These are phyloP conservation scores for Phaeoacremonium minimum DNA, from an alignment of 2,329 filamentous ascomycete genomes.

Conservation along the genomic window DNA sequence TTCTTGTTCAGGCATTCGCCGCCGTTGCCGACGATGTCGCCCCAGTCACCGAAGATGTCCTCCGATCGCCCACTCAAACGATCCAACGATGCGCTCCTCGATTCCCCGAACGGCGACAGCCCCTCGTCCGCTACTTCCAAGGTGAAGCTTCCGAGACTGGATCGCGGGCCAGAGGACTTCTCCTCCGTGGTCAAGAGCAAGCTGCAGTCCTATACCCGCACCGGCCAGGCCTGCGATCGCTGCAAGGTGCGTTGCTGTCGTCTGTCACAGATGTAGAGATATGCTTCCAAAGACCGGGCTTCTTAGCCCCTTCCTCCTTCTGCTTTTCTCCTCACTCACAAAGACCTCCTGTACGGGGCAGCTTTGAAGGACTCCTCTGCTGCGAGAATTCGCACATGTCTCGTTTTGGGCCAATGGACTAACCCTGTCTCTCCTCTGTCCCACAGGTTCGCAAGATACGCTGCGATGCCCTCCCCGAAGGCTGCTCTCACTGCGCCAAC, in stretches of 20 bases:
- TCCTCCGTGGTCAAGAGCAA: conserved; percentile 53
- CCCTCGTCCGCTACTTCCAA: conserved; percentile 26
- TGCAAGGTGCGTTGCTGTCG: conserved; percentile 62
- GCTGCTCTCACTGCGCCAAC: conserved; percentile 76
- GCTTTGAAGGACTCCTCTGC: no score
- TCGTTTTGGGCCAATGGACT: not conserved
- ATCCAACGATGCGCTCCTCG: conserved; percentile 31
- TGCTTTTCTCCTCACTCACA: no score
- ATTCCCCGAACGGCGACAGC: conserved; percentile 26
- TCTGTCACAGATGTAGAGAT: no score
- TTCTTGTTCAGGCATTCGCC: not conserved
- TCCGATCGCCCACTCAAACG: conserved; percentile 38
- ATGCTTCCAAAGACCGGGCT: no score
- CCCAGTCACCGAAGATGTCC: conserved; percentile 24
- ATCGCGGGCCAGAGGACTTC: conserved; percentile 45
- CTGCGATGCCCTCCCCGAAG: conserved; percentile 75
- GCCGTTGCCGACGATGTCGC: not conserved
- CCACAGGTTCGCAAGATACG: conserved; percentile 76
- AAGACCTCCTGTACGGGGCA: no score
- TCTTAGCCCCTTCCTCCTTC: no score
- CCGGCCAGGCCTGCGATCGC: conserved; percentile 82
- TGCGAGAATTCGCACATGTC: no score
- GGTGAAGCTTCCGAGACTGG: conserved; percentile 44
- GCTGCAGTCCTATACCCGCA: conserved; percentile 54
- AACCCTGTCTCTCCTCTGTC: no score